phyloP scores from a whole-genome alignment of 441 rosid species.

The Adansonia gregorii region DNA sequence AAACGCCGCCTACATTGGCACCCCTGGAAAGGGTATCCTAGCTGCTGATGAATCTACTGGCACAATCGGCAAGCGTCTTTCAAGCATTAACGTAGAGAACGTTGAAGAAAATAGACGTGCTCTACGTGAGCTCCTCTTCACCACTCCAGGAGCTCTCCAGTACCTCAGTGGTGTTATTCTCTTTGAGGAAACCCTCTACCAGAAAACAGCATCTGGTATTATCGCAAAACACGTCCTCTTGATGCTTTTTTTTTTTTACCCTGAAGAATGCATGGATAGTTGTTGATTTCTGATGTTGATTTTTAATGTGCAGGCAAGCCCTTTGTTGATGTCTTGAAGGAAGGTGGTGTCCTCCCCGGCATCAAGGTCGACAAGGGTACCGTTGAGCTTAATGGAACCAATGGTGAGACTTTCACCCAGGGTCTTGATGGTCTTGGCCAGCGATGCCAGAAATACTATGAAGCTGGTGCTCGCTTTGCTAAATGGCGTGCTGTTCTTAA shows the following conservation, averaged over 20 bases:
- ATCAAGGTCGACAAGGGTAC: too few species aligned
- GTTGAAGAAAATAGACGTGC: conserved; percentile 80
- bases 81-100: conserved; percentile 92
- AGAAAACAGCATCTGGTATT: conserved; percentile 76
- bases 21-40: conserved; percentile 72
- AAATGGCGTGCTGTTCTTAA: conserved; percentile 96
- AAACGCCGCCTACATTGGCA: conserved; percentile 67
- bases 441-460: too few species aligned
- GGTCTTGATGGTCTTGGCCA: too few species aligned
- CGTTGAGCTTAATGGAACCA: too few species aligned
- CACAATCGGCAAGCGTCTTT: conserved; percentile 90
- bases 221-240: rapidly evolving
- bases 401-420: too few species aligned
- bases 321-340: conserved; percentile 82
- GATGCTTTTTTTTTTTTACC: background rate
- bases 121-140: conserved; percentile 93
- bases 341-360: too few species aligned
- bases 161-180: conserved; percentile 89
- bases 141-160: conserved; percentile 77
- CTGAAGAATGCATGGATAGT: too few species aligned
- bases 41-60: conserved; percentile 76
- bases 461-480: conserved; percentile 95
- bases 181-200: conserved; percentile 93
- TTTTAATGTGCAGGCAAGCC: conserved; percentile 66
- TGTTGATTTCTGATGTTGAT: background rate